phyloP scores from a whole-genome alignment of 441 rosid genomes.

The Eruca vesicaria region DNA sequence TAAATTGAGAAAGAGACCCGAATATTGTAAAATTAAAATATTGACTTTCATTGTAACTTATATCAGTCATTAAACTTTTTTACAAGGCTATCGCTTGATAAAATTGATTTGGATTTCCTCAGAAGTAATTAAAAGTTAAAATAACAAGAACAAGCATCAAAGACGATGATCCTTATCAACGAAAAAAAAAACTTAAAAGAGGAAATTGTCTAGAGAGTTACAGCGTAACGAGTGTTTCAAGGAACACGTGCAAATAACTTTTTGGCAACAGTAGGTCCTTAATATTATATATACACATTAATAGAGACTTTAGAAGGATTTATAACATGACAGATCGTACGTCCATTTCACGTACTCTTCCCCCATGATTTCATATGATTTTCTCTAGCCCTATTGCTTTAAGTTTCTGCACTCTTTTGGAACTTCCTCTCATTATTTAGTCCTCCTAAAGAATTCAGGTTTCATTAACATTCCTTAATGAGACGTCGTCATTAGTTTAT shows the following conservation, averaged over 20 bases:
- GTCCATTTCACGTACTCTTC: neutral
- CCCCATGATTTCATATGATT: slow-evolving; percentile 1
- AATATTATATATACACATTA: neutral
- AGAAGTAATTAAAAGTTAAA: neutral
- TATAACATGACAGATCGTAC: slow-evolving; percentile 10
- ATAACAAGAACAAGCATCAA: neutral
- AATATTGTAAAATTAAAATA: neutral
- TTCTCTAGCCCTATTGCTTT: neutral
- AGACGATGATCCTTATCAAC: neutral
- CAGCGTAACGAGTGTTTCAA: neutral
- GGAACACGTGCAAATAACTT: slow-evolving; percentile 13
- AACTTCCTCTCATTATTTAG: neutral
- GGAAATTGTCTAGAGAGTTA: neutral
- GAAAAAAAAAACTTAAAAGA: neutral
- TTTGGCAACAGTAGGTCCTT: neutral
- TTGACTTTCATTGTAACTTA: neutral
- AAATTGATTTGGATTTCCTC: neutral
- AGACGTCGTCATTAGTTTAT: slow-evolving; percentile 1
- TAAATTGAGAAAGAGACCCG: neutral
- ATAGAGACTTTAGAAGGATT: neutral
- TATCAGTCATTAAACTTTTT: neutral
- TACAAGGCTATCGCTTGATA: neutral
- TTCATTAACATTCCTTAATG: neutral
- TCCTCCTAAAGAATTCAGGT: neutral
- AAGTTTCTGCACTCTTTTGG: neutral